Evolutionary conservation across 108 stramenopile species (phyloP), one percentile per base, ranked within the genome.

Genomic region (Cyclostephanos invisitatus): DNA sequence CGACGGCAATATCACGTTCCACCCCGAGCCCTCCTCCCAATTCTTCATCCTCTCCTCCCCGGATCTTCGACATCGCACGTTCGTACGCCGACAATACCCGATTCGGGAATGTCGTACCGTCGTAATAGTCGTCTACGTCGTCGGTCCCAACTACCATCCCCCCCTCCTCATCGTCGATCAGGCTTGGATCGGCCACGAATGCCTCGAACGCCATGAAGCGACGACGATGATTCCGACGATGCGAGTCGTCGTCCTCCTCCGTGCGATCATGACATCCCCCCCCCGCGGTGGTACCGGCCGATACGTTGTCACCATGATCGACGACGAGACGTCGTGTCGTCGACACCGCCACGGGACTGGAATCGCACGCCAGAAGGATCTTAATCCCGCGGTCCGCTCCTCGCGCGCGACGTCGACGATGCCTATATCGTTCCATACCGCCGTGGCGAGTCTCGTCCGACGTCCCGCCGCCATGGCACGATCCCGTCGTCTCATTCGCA

Each of bases 361-460:
- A 70, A 49, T 70, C 80, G 27, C 78, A 73, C 18, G 71, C 70
- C 21, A 72, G 56, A 25, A 64, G 12, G 7, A 67, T 27, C n/a
- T 0, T 22, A 2, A 32, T 32, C 32, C 32, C 32, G 4, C 32
- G 2, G 4, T 4, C 32, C 32, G n/a, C n/a, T n/a, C n/a, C n/a
- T n/a, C n/a, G n/a, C n/a, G n/a, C n/a, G n/a, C 32, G 32, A 32
- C 32, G 32, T 3, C 32, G 32, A 32, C 25, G 32, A 22, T 55
- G 18, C 58, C 9, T 1, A 14, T 63, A 42, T 69, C 27, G 2
- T 14, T 61, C 37, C 22, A 25, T 61, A 21, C 7, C 9, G n/a
- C 7, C n/a, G n/a, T n/a, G n/a, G n/a, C n/a, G n/a, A n/a, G n/a
- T n/a, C n/a, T n/a, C n/a, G n/a, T n/a, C n/a, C n/a, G n/a, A n/a